These are phyloP conservation scores for Rubroboletus satanas DNA, from an alignment of 768 basidiomycete genomes.

Conservation along the genomic window DNA sequence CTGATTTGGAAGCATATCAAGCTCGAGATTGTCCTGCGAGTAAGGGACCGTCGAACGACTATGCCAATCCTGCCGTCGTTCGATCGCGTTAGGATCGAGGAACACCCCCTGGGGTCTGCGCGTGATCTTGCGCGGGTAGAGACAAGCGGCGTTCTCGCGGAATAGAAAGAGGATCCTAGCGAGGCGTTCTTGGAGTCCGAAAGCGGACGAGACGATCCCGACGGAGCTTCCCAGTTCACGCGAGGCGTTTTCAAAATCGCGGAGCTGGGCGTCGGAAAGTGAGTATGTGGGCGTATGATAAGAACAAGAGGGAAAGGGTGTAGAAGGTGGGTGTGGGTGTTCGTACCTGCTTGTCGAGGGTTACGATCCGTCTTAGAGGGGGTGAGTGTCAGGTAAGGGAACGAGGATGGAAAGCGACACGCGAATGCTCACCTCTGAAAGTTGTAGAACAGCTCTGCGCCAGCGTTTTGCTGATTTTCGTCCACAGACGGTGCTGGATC, in stretches of 20 bases:
- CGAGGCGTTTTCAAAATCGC: slow-evolving; percentile 52
- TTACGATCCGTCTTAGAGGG: slow-evolving; percentile 39
- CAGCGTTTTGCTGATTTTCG: slow-evolving; percentile 45
- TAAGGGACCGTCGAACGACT: slow-evolving; percentile 35
- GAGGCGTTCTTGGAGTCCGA: slow-evolving; percentile 45
- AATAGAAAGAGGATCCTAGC: slow-evolving; percentile 48
- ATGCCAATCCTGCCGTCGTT: slow-evolving; percentile 30
- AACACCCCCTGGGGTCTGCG: slow-evolving; percentile 35
- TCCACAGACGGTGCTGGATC: slow-evolving; percentile 37
- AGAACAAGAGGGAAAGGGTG: neutral
- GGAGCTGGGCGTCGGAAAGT: slow-evolving; percentile 32
- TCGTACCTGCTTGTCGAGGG: slow-evolving; percentile 45
- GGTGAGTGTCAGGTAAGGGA: neutral
- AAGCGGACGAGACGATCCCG: slow-evolving; percentile 51
- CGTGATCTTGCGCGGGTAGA: slow-evolving; percentile 46
- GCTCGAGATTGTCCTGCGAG: slow-evolving; percentile 39
- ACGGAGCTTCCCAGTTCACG: slow-evolving; percentile 54
- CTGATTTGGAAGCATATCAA: slow-evolving; percentile 45
- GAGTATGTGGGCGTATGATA: neutral
- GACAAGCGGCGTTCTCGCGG: slow-evolving; percentile 49
- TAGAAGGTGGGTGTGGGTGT: neutral
- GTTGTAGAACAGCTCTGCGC: slow-evolving; percentile 40
- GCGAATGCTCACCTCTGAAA: slow-evolving; percentile 39
- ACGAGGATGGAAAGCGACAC: neutral
- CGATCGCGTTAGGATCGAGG: slow-evolving; percentile 31